Evolutionary conservation across 306 rosid species (phyloP).

Genomic region (Alnus rubra): DNA sequence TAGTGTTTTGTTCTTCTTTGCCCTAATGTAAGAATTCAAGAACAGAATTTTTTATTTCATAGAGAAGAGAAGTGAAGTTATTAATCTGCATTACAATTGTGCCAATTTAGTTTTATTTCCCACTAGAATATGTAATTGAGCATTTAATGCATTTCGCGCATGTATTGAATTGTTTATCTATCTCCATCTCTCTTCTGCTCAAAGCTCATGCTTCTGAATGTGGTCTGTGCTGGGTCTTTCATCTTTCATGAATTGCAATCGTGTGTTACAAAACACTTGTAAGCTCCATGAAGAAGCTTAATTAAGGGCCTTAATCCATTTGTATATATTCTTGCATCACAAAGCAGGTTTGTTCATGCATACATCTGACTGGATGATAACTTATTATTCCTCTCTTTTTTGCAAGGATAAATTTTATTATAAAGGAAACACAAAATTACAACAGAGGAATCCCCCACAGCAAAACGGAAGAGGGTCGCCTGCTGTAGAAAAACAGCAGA

Average conservation of each 20-base stretch:
- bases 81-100: background rate
- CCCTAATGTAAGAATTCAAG: background rate
- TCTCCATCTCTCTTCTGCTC: background rate
- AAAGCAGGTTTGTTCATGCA: background rate
- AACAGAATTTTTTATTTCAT: background rate
- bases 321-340: background rate
- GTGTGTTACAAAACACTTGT: no score
- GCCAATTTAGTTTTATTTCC: background rate
- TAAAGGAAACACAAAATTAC: no score
- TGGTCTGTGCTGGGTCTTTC: background rate
- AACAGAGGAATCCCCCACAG: no score
- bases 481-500: no score
- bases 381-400: background rate
- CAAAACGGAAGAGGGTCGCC: no score
- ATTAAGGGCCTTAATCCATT: background rate
- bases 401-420: no score
- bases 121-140: background rate
- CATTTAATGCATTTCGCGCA: background rate
- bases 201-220: background rate
- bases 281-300: no score
- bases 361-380: background rate
- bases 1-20: background rate
- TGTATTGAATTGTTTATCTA: background rate
- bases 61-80: conserved; percentile 3
- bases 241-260: background rate